Percentiles rank a stretch among this genome's conserved stretches.
Conservation (phyloP, 2,329 filamentous ascomycete species). For the Colletotrichum horii region DNA sequence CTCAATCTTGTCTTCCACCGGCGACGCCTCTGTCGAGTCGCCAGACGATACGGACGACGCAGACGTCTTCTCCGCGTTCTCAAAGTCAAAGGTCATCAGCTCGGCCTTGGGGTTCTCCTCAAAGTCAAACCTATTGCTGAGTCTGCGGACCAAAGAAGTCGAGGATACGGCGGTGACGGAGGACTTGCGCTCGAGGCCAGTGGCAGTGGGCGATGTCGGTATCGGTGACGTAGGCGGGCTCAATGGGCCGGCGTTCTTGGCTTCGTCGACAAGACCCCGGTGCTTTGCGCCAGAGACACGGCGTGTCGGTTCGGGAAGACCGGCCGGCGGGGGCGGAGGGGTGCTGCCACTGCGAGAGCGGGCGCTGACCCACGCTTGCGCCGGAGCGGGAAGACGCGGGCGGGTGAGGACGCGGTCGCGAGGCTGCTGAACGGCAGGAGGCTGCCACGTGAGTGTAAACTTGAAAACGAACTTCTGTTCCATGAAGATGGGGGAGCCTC, state of each 20-base stretch:
- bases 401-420: conserved; percentile 69
- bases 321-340: conserved; percentile 37
- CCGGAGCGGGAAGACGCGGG: conserved; percentile 73
- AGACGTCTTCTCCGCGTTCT: conserved; percentile 7
- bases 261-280: conserved; percentile 53
- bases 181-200: conserved; percentile 23
- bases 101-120: conserved; percentile 9
- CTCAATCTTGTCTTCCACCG: conserved; percentile 1
- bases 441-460: conserved; percentile 73
- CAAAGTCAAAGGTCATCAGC: conserved; percentile 15
- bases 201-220: not conserved
- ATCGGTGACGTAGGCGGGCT: conserved; percentile 31
- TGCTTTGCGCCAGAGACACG: conserved; percentile 51
- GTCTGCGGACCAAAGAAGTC: conserved; percentile 9
- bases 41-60: conserved; percentile 11
- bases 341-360: conserved; percentile 43
- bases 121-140: conserved; percentile 21
- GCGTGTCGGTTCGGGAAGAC: conserved; percentile 49
- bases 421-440: conserved; percentile 54
- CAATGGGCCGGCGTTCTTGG: conserved; percentile 52
- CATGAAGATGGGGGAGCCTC: conserved; percentile 59
- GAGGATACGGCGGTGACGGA: conserved; percentile 21
- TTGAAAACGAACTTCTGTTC: conserved; percentile 71
- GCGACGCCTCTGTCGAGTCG: conserved; percentile 7
- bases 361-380: conserved; percentile 66